Percentiles rank a stretch among this genome's conserved stretches.
These are phyloP conservation scores for Rhizomucor pusillus DNA, from an alignment of 371 early-diverging fungal species.

Conservation along the genomic window DNA sequence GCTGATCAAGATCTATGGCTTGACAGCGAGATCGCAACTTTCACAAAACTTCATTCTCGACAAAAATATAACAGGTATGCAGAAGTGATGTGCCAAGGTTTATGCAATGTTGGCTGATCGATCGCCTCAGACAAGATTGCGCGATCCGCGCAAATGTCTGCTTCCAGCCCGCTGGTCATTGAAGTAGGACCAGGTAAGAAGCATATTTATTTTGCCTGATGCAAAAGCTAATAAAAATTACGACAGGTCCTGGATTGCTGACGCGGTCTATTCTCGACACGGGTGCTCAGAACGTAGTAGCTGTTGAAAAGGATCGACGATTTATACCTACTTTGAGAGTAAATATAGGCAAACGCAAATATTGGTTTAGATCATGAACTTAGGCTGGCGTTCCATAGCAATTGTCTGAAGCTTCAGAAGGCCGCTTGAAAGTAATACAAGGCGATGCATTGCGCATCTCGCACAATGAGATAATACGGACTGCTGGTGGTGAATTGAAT, in stretches of 20 bases:
- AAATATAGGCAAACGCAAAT: conserved; percentile 6
- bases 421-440: conserved; percentile 52
- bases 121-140: conserved; percentile 65
- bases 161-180: conserved; percentile 63
- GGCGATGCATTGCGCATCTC: conserved; percentile 68
- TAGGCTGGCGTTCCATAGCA: conserved; percentile 36
- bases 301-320: conserved; percentile 76
- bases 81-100: background rate
- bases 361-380: background rate
- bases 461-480: conserved; percentile 40
- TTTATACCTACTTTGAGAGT: conserved; percentile 71
- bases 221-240: background rate
- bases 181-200: conserved; percentile 83
- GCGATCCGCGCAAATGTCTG: conserved; percentile 54
- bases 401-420: conserved; percentile 58
- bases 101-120: conserved; percentile 4
- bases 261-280: conserved; percentile 76
- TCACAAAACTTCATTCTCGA: conserved; percentile 87
- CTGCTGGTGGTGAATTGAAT: background rate
- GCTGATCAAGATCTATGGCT: conserved; percentile 73
- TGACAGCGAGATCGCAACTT: conserved; percentile 71
- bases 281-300: conserved; percentile 66
- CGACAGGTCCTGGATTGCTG: conserved; percentile 70
- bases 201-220: background rate
- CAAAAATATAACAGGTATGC: conserved; percentile 74